These are phyloP conservation scores for Elongisporangium anandrum DNA, from an alignment of 352 stramenopile genomes.

Conservation along the genomic window DNA sequence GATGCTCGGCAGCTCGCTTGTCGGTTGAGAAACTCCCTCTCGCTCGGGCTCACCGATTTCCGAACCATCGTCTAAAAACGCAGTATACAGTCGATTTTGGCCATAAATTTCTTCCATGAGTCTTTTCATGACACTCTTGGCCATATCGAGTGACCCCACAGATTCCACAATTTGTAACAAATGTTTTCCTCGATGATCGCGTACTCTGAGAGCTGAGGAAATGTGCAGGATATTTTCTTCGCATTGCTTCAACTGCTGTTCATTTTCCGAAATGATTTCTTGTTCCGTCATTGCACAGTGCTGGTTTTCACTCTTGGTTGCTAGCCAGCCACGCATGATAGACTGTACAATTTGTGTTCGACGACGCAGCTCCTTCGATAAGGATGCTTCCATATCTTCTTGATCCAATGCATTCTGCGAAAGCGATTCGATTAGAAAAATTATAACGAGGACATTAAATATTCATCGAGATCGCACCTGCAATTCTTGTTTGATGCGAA, in stretches of 20 bases:
- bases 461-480: conserved; percentile 26
- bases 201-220: conserved; percentile 26
- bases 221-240: conserved; percentile 63
- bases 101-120: conserved; percentile 52
- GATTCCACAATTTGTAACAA: conserved; percentile 27
- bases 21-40: not conserved
- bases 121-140: conserved; percentile 42
- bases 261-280: conserved; percentile 50
- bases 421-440: not conserved
- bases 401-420: conserved; percentile 40
- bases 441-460: not conserved
- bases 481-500: conserved; percentile 31
- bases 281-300: conserved; percentile 27
- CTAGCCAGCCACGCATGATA: conserved; percentile 32
- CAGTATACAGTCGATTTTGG: conserved; percentile 39
- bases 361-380: conserved; percentile 46
- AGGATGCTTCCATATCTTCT: conserved; percentile 48
- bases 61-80: conserved; percentile 19
- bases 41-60: conserved; percentile 7
- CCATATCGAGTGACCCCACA: conserved; percentile 33
- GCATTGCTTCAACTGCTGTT: conserved; percentile 43
- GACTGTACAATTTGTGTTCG: conserved; percentile 41
- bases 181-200: conserved; percentile 4
- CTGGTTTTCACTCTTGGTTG: conserved; percentile 14
- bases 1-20: conserved; percentile 2